phyloP scores from a whole-genome alignment of 805 yeast species.

The Saccharomycopsis fodiens region DNA sequence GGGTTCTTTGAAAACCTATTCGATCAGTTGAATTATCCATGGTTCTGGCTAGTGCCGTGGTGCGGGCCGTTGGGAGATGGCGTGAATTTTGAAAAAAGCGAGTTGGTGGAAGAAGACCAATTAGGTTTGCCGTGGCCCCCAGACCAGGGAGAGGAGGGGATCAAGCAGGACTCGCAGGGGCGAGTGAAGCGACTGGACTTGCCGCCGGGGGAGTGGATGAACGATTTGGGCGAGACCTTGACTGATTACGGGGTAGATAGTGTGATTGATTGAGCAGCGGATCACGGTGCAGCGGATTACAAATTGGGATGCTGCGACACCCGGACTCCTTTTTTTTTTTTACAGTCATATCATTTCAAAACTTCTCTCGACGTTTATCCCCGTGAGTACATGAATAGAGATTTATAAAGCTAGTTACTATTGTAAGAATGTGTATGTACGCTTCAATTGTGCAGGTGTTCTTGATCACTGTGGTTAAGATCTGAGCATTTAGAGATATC shows the following conservation, averaged over 20 bases:
- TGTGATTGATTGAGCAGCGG: no score
- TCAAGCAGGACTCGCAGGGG: slow-evolving; percentile 17
- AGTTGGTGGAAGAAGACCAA: slow-evolving; percentile 46
- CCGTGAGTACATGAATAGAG: not conserved
- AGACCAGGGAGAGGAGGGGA: slow-evolving; percentile 46
- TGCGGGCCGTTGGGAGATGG: slow-evolving; percentile 59
- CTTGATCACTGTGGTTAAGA: no score
- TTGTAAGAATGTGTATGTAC: no score
- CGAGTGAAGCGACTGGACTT: slow-evolving; percentile 4
- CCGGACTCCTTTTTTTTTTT: not conserved
- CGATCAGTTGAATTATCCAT: slow-evolving; percentile 50
- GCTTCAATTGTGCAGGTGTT: no score
- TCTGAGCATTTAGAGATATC: no score
- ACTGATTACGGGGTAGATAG: slow-evolving; percentile 85
- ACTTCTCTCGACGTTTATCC: not conserved
- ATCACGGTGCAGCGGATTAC: slow-evolving; percentile 24
- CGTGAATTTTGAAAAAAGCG: slow-evolving; percentile 45
- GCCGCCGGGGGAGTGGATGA: slow-evolving; percentile 42
- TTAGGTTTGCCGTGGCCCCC: slow-evolving; percentile 89
- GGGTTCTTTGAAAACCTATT: slow-evolving; percentile 49
- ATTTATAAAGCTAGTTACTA: no score
- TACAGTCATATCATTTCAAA: no score
- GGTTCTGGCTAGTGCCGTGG: slow-evolving; percentile 69
- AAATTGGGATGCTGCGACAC: not conserved
- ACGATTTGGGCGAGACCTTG: slow-evolving; percentile 75